Percentiles rank a stretch among this genome's conserved stretches.
Conservation (phyloP, 352 stramenopile genomes). For the Phytophthora europaea region DNA sequence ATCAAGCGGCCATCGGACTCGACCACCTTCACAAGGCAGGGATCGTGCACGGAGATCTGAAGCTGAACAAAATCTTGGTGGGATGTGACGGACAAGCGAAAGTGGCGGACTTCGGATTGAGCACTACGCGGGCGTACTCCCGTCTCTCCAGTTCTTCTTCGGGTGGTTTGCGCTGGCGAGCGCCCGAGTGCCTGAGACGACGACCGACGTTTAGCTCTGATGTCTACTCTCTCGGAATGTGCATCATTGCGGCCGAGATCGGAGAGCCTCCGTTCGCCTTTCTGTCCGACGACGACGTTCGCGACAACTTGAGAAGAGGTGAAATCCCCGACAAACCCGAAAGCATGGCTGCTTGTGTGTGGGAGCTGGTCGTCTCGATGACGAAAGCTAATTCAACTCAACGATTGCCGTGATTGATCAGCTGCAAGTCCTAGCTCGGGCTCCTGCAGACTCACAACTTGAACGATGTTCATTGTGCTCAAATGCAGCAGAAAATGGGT, state of each 20-base stretch:
- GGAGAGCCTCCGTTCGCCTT: slow-evolving; percentile 27
- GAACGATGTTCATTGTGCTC: neutral
- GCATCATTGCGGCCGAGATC: slow-evolving; percentile 32
- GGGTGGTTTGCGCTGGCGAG: slow-evolving; percentile 16
- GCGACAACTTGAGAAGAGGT: slow-evolving; percentile 5
- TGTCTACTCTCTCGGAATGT: slow-evolving; percentile 45
- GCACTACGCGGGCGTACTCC: neutral
- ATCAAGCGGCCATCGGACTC: slow-evolving; percentile 48
- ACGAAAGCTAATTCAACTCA: neutral
- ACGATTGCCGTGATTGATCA: neutral
- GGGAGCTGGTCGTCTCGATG: neutral
- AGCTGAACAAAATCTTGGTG: slow-evolving; percentile 19
- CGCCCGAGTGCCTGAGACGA: slow-evolving; percentile 35
- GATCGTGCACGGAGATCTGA: slow-evolving; percentile 17
- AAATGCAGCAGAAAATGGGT: neutral
- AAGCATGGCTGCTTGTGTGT: neutral
- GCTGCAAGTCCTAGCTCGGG: neutral
- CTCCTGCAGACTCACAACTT: neutral
- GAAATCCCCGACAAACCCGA: neutral
- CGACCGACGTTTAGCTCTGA: slow-evolving; percentile 27
- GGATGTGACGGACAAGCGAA: neutral
- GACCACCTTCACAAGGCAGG: slow-evolving; percentile 28
- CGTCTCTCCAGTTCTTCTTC: neutral
- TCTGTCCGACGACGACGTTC: slow-evolving; percentile 11
- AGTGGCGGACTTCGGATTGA: slow-evolving; percentile 8